These are phyloP conservation scores for Amniculicola lignicola DNA, from an alignment of 495 filamentous ascomycete genomes.

Conservation along the genomic window DNA sequence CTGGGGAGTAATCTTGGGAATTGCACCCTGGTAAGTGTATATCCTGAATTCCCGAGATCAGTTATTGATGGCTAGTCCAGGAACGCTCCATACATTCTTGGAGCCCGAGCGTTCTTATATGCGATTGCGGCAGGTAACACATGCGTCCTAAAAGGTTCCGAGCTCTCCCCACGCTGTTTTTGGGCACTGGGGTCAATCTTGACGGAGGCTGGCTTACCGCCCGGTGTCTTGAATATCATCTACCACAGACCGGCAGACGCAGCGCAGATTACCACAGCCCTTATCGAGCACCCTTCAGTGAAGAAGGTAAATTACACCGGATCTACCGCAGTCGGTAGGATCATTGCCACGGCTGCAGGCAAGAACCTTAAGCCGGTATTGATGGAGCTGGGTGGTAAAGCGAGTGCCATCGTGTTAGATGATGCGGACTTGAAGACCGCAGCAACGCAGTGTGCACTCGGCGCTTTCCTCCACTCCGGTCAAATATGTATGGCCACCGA, in stretches of 20 bases:
- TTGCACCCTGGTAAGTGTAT: conserved; percentile 72
- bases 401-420: conserved; percentile 56
- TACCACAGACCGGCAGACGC: conserved; percentile 54
- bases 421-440: conserved; percentile 59
- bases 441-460: conserved; percentile 50
- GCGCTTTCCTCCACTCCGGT: conserved; percentile 60
- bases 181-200: conserved; percentile 68
- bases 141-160: conserved; percentile 71
- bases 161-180: conserved; percentile 72
- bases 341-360: conserved; percentile 57
- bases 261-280: conserved; percentile 51
- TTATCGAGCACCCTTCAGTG: conserved; percentile 56
- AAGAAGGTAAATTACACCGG: conserved; percentile 65
- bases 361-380: conserved; percentile 65
- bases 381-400: conserved; percentile 64
- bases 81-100: conserved; percentile 44
- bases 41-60: no score
- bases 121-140: conserved; percentile 84
- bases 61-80: no score
- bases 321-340: conserved; percentile 54
- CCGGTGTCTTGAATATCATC: conserved; percentile 56
- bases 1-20: conserved; percentile 73
- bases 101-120: conserved; percentile 54
- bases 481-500: conserved; percentile 95
- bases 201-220: conserved; percentile 67